Percentiles rank a stretch among this genome's conserved stretches.
These are phyloP conservation scores for Pelargonium australe DNA, from an alignment of 441 rosid species.

Conservation along the genomic window DNA sequence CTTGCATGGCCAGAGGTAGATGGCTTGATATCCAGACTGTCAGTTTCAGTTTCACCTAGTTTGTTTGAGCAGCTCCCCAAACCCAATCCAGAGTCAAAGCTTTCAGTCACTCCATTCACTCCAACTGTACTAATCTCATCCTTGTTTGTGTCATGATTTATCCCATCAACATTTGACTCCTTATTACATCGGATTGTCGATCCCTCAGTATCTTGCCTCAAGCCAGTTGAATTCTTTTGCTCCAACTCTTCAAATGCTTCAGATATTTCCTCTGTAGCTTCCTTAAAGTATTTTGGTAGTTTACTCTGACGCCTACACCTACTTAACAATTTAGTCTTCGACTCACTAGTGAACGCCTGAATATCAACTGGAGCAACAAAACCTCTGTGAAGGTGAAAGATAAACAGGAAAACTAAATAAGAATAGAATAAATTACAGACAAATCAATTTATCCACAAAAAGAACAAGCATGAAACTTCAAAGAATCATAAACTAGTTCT, in stretches of 20 bases:
- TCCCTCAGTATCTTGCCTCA: constrained; percentile 39
- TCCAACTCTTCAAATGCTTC: constrained; percentile 64
- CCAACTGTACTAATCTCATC: constrained; percentile 26
- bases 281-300: constrained; percentile 59
- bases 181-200: constrained; percentile 34
- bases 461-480: constrained; percentile 1
- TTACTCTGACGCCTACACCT: constrained; percentile 61
- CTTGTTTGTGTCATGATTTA: constrained; percentile 32
- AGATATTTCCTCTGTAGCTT: constrained; percentile 82
- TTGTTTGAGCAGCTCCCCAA: constrained; percentile 30
- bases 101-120: constrained; percentile 29
- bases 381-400: constrained; percentile 52
- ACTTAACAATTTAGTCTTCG: constrained; percentile 62
- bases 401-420: constrained; percentile 11
- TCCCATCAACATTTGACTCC: constrained; percentile 39
- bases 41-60: constrained; percentile 28
- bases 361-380: constrained; percentile 85
- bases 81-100: constrained; percentile 30
- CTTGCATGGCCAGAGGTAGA: constrained; percentile 32
- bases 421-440: neutral
- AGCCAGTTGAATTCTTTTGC: constrained; percentile 39
- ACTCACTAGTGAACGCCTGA: constrained; percentile 72
- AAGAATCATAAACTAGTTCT: neutral
- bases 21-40: constrained; percentile 46
- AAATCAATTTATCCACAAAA: constrained; percentile 7